Conservation (phyloP, 2,329 filamentous ascomycete species). For the Calonectria pauciramosa region DNA sequence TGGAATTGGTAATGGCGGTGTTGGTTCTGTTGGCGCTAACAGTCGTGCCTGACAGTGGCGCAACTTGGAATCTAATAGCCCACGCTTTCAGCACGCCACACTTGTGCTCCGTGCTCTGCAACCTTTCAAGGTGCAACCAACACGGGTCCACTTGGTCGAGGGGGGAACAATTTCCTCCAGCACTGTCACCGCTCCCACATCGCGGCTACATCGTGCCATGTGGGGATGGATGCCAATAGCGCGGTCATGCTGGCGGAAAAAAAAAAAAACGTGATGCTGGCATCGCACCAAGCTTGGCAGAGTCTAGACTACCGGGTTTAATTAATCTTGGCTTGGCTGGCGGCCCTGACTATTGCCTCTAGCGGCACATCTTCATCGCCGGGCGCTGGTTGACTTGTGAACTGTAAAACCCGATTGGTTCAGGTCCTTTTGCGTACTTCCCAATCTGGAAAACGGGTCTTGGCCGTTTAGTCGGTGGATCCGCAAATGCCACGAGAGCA, state of each 20-base stretch:
- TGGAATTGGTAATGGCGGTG: neutral
- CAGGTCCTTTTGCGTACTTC: neutral
- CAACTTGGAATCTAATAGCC: neutral
- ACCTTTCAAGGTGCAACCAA: neutral
- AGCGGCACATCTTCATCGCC: neutral
- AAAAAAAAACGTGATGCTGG: neutral
- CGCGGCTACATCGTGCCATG: neutral
- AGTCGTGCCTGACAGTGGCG: neutral
- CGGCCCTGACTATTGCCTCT: neutral
- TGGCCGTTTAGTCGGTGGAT: too few species aligned
- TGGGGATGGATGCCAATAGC: neutral
- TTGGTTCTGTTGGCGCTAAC: neutral
- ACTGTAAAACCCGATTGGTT: neutral
- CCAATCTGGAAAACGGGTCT: too few species aligned
- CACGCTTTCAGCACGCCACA: neutral
- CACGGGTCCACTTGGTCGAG: neutral
- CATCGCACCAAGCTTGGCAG: neutral
- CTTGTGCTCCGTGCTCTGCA: neutral
- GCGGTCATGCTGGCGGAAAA: neutral
- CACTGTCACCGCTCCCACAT: neutral
- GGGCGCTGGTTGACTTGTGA: neutral
- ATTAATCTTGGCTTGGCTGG: neutral
- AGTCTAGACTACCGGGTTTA: neutral
- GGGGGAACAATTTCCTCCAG: neutral
- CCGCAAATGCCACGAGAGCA: neutral